A percentile compares a stretch with the other conserved stretches of the same genome.
Evolutionary conservation across 805 yeast genomes (phyloP).

Genomic region (Barnettozyma sucrosica): DNA sequence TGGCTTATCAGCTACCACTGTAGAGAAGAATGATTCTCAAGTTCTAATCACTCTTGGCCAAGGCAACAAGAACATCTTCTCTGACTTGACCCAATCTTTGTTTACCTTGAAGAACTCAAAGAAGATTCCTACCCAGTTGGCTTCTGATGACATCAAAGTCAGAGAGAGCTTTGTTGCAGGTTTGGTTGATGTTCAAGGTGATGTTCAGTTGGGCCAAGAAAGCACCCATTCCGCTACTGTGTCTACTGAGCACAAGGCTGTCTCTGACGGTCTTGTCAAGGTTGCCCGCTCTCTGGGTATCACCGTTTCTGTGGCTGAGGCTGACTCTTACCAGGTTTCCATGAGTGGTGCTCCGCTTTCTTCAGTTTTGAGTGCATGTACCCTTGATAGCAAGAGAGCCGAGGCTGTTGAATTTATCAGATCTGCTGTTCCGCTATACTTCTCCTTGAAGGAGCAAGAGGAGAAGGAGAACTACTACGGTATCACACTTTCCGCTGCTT

Average conservation of each 20-base stretch:
- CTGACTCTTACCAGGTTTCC: conserved; percentile 19
- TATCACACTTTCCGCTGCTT: conserved; percentile 29
- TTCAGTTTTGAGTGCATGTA: conserved; percentile 26
- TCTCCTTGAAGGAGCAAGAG: conserved; percentile 24
- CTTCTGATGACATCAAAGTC: conserved; percentile 32
- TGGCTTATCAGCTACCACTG: conserved; percentile 2
- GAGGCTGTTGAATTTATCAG: conserved; percentile 5
- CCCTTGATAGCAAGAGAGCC: conserved; percentile 17
- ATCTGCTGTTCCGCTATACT: conserved; percentile 22
- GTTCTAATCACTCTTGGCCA: conserved; percentile 22
- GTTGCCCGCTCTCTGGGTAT: conserved; percentile 42
- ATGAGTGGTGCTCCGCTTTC: conserved; percentile 25
- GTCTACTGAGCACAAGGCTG: conserved; percentile 27
- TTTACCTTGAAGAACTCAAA: conserved; percentile 19
- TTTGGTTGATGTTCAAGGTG: conserved; percentile 36
- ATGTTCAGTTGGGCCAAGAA: conserved; percentile 19
- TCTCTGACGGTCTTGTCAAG: conserved; percentile 32
- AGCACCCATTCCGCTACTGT: conserved; percentile 26
- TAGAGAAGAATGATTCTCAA: conserved; percentile 18
- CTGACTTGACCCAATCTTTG: conserved; percentile 22
- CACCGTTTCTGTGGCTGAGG: conserved; percentile 27
- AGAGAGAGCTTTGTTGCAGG: conserved; percentile 43
- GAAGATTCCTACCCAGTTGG: conserved; percentile 31
- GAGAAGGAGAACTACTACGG: conserved; percentile 37
- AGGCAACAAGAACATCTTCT: conserved; percentile 19